A percentile compares a stretch with the other conserved stretches of the same genome.
These are phyloP conservation scores for Hibiscus syriacus DNA, from an alignment of 345 rosid species.

Conservation along the genomic window DNA sequence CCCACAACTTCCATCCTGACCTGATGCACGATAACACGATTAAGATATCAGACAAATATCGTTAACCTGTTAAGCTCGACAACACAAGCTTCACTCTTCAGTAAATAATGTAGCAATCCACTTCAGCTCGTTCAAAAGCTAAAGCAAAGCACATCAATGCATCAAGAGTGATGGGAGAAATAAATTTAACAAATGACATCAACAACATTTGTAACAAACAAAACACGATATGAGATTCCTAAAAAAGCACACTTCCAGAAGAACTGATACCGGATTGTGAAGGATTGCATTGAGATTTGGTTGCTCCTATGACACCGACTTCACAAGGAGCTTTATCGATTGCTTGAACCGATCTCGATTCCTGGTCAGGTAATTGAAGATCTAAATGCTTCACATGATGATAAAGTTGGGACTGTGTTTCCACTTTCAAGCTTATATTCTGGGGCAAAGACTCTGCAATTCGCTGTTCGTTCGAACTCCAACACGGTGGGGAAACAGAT, in stretches of 20 bases:
- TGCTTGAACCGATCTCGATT: constrained; percentile 31
- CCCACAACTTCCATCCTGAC: constrained; percentile 31
- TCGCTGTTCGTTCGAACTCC: constrained; percentile 26
- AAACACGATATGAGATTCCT: background rate
- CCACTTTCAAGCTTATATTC: constrained; percentile 41
- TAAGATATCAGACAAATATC: background rate
- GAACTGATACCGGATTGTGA: constrained; percentile 10
- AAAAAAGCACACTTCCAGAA: background rate
- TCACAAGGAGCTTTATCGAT: constrained; percentile 51
- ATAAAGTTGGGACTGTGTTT: constrained; percentile 30
- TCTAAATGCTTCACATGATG: constrained; percentile 34
- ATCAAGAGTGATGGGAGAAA: too few species aligned
- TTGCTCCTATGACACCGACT: constrained; percentile 20
- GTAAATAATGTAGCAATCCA: background rate
- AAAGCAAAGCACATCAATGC: too few species aligned
- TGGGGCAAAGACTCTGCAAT: constrained; percentile 26
- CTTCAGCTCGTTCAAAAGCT: background rate
- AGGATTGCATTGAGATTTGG: background rate
- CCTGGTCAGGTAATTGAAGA: constrained; percentile 50
- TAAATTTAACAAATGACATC: background rate
- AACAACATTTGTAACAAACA: background rate
- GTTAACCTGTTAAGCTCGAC: background rate
- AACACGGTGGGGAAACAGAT: constrained; percentile 36
- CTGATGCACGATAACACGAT: constrained; percentile 20
- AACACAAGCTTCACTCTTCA: background rate